Evolutionary conservation across 306 rosid species (phyloP).

Genomic region (Castanopsis chinensis): DNA sequence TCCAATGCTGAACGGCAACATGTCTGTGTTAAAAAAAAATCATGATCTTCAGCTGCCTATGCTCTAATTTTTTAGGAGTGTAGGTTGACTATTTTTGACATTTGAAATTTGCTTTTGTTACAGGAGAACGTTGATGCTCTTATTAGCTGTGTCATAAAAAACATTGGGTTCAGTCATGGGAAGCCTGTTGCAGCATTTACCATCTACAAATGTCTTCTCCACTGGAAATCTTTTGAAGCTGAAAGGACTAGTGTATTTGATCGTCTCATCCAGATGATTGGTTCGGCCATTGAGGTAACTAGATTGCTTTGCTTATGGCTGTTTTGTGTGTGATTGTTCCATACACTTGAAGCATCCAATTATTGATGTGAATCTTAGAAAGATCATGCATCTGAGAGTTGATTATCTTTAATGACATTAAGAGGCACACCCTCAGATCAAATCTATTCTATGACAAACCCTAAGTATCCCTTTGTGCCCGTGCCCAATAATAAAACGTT

Average conservation of each 20-base stretch:
- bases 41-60: conserved; percentile 17
- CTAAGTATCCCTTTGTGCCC: background rate
- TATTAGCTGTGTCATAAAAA: conserved; percentile 74
- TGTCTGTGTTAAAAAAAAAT: conserved; percentile 45
- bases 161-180: conserved; percentile 84
- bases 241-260: conserved; percentile 99
- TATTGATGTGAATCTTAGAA: background rate
- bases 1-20: conserved; percentile 89
- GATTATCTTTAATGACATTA: background rate
- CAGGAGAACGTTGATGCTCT: conserved; percentile 98
- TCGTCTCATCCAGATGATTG: conserved; percentile 99
- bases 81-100: conserved; percentile 16
- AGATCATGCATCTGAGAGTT: background rate
- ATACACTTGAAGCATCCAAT: background rate
- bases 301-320: conserved; percentile 9
- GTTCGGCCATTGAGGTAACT: conserved; percentile 93
- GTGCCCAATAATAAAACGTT: background rate
- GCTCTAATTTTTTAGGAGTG: conserved; percentile 1
- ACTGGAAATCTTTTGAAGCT: conserved; percentile 99
- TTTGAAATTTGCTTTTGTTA: conserved; percentile 23
- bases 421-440: background rate
- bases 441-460: background rate
- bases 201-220: conserved; percentile 95
- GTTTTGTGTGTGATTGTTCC: background rate
- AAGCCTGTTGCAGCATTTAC: conserved; percentile 98